A percentile compares a stretch with the other conserved stretches of the same genome.
phyloP scores from a whole-genome alignment of 306 rosid species.

The Arachis stenosperma region DNA sequence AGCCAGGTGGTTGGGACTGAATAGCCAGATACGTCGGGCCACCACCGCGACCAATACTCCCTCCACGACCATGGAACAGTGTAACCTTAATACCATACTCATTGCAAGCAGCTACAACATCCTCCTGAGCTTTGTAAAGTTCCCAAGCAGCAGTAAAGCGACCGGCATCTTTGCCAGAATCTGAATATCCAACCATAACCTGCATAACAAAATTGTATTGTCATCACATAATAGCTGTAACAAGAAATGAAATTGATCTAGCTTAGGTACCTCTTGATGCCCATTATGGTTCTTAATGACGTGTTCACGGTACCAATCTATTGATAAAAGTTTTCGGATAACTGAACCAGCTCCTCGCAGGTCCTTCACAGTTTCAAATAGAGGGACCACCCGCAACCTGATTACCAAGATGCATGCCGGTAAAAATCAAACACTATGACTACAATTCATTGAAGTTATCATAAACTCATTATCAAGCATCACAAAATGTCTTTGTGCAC shows the following conservation, averaged over 20 bases:
- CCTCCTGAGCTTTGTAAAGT: slow-evolving; percentile 97
- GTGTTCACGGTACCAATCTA: slow-evolving; percentile 91
- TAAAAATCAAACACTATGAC: slow-evolving; percentile 10
- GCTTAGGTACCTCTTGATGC: slow-evolving; percentile 77
- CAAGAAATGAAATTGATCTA: slow-evolving; percentile 15
- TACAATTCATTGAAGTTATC: no score
- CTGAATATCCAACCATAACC: slow-evolving; percentile 99
- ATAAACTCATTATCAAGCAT: no score
- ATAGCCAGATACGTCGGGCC: slow-evolving; percentile 97
- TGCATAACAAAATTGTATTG: slow-evolving; percentile 45
- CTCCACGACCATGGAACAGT: slow-evolving; percentile 94
- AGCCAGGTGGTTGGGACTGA: slow-evolving; percentile 98
- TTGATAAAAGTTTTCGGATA: slow-evolving; percentile 76
- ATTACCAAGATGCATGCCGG: slow-evolving; percentile 27
- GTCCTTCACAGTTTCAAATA: slow-evolving; percentile 94
- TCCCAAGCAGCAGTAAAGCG: slow-evolving; percentile 98
- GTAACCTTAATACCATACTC: slow-evolving; percentile 89
- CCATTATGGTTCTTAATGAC: slow-evolving; percentile 75
- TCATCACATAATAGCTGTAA: slow-evolving; percentile 13
- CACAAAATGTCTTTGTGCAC: no score
- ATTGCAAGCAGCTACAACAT: slow-evolving; percentile 90
- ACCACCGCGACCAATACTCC: slow-evolving; percentile 97
- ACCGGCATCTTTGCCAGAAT: slow-evolving; percentile 98
- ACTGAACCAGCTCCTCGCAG: slow-evolving; percentile 88
- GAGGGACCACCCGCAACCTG: slow-evolving; percentile 94